A percentile compares a stretch with the other conserved stretches of the same genome.
phyloP scores from a whole-genome alignment of 345 rosid species.

The Durio zibethinus region DNA sequence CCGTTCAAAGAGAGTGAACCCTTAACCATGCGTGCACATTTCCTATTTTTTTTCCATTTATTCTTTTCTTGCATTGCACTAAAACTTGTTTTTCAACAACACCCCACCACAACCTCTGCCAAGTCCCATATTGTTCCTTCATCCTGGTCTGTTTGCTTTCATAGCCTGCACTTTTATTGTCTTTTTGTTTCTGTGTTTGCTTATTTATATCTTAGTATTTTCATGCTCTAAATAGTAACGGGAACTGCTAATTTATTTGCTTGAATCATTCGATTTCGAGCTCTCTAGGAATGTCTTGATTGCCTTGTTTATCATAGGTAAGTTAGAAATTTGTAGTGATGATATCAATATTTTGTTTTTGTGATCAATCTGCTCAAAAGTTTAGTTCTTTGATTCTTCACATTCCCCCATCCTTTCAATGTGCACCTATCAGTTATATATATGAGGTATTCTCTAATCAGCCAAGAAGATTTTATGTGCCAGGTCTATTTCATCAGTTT shows the following conservation, averaged over 20 bases:
- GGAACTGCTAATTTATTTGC: too few species aligned
- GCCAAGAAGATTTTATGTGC: background rate
- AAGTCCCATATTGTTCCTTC: background rate
- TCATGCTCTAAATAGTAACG: background rate
- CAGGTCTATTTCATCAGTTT: background rate
- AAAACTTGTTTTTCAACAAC: background rate
- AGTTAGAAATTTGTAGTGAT: background rate
- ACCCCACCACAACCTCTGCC: background rate
- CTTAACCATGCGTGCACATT: background rate
- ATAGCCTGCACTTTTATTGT: background rate
- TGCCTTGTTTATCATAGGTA: background rate
- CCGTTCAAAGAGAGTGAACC: background rate
- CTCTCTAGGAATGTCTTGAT: background rate
- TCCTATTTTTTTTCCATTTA: background rate
- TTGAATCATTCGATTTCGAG: background rate
- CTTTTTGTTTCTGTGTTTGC: background rate
- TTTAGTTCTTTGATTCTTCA: background rate
- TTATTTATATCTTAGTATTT: background rate
- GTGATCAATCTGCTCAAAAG: background rate
- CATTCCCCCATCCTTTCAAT: background rate
- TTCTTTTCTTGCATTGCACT: constrained; percentile 12
- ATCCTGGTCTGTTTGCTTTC: constrained; percentile 1
- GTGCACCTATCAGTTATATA: background rate
- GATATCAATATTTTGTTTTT: background rate
- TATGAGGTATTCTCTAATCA: background rate